These are phyloP conservation scores for Castanea sativa DNA, from an alignment of 306 rosid species.

Conservation along the genomic window DNA sequence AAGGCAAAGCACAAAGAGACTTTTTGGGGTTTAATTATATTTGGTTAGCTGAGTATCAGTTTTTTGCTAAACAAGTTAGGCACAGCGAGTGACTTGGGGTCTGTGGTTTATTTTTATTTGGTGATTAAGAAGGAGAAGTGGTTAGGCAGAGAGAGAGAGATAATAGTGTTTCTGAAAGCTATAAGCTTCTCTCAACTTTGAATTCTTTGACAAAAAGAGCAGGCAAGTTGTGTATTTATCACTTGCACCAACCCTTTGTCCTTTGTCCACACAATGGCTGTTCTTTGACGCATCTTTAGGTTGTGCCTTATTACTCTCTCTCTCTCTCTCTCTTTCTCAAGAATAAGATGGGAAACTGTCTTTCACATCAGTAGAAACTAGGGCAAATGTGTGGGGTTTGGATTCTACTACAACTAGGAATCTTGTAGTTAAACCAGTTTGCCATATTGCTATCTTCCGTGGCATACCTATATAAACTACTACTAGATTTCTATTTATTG, in stretches of 20 bases:
- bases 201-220: conserved; percentile 21
- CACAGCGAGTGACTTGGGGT: conserved; percentile 13
- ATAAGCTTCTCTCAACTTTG: conserved; percentile 13
- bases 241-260: conserved; percentile 21
- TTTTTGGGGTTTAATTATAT: conserved; percentile 36
- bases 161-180: conserved; percentile 1
- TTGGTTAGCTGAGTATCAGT: conserved; percentile 37
- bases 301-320: neutral
- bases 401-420: no score
- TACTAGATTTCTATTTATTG: neutral
- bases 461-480: neutral
- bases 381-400: neutral
- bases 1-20: conserved; percentile 33
- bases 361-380: conserved; percentile 6
- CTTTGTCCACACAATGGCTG: conserved; percentile 10
- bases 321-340: no score
- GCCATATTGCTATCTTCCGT: no score
- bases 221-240: conserved; percentile 31
- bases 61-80: conserved; percentile 66
- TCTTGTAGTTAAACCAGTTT: no score
- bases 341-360: conserved; percentile 20
- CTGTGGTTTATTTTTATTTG: neutral
- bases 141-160: conserved; percentile 37
- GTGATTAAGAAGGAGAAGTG: conserved; percentile 10
- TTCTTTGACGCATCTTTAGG: conserved; percentile 9